phyloP scores from a whole-genome alignment of 176 grass and related monocot species.

The Hyparrhenia diplandra region DNA sequence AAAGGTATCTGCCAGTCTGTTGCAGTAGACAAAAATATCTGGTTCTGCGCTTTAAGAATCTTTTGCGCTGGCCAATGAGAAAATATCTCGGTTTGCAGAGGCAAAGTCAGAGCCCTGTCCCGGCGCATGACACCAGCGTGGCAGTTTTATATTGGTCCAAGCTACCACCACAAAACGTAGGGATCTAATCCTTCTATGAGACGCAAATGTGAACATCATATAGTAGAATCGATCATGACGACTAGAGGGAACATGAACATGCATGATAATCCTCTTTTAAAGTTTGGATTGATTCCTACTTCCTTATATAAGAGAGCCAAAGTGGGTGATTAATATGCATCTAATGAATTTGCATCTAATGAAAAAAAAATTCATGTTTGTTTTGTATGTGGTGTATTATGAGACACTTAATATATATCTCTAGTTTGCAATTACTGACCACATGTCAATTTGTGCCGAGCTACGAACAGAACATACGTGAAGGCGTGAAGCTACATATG shows the following conservation, averaged over 20 bases:
- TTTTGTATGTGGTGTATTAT: no score
- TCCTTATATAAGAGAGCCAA: no score
- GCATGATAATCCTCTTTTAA: neutral
- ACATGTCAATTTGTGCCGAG: no score
- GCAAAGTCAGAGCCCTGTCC: neutral
- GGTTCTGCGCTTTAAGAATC: neutral
- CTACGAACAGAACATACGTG: no score
- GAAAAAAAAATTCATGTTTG: no score
- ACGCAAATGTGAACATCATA: neutral
- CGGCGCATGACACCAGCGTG: neutral
- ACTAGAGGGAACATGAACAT: neutral
- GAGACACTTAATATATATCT: no score
- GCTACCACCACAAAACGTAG: neutral
- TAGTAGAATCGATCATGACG: no score
- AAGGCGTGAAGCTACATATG: no score
- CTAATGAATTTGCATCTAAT: no score
- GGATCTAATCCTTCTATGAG: neutral
- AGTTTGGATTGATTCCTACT: neutral
- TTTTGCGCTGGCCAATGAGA: neutral
- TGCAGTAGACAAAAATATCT: conserved; percentile 34
- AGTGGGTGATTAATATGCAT: no score
- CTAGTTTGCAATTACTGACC: no score
- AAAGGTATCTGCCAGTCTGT: conserved; percentile 16
- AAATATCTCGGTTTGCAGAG: neutral
- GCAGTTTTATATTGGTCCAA: neutral